phyloP scores from a whole-genome alignment of 768 basidiomycete species.

The Suillus lakei region DNA sequence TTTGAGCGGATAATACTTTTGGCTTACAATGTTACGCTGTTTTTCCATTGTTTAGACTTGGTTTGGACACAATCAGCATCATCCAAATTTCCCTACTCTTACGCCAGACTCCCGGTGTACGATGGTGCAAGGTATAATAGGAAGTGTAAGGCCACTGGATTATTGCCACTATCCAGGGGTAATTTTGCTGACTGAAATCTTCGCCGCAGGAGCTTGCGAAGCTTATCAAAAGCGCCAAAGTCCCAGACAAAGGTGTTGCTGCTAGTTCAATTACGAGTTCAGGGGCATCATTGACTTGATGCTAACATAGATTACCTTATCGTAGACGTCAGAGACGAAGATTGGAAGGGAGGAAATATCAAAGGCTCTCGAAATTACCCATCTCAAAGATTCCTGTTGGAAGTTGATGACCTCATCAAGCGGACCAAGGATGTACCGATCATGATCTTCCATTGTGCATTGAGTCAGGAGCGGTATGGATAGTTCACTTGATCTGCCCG shows the following conservation, averaged over 20 bases:
- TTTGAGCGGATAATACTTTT: not conserved
- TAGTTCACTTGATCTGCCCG: slow-evolving; percentile 14
- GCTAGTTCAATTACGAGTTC: not conserved
- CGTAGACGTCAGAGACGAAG: slow-evolving; percentile 86
- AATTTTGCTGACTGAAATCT: not conserved
- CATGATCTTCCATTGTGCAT: slow-evolving; percentile 79
- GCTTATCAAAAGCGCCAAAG: slow-evolving; percentile 69
- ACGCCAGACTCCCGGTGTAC: not conserved
- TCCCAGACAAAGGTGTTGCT: slow-evolving; percentile 46
- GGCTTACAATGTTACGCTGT: not conserved
- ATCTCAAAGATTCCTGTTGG: slow-evolving; percentile 58
- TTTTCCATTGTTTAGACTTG: not conserved
- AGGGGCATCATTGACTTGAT: not conserved
- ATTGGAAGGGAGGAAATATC: slow-evolving; percentile 82
- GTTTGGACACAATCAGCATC: not conserved
- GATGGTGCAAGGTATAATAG: slow-evolving; percentile 9
- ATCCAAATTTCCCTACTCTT: not conserved
- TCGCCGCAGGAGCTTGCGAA: slow-evolving; percentile 64
- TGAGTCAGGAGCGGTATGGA: slow-evolving; percentile 76
- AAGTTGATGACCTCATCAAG: slow-evolving; percentile 61
- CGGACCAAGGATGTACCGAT: slow-evolving; percentile 63
- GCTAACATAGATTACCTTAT: slow-evolving; percentile 61
- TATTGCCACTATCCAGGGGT: not conserved
- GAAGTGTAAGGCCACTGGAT: not conserved
- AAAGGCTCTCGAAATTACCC: slow-evolving; percentile 65